These are phyloP conservation scores for Thielaviopsis populi DNA, from an alignment of 2,329 filamentous ascomycete genomes.

Conservation along the genomic window DNA sequence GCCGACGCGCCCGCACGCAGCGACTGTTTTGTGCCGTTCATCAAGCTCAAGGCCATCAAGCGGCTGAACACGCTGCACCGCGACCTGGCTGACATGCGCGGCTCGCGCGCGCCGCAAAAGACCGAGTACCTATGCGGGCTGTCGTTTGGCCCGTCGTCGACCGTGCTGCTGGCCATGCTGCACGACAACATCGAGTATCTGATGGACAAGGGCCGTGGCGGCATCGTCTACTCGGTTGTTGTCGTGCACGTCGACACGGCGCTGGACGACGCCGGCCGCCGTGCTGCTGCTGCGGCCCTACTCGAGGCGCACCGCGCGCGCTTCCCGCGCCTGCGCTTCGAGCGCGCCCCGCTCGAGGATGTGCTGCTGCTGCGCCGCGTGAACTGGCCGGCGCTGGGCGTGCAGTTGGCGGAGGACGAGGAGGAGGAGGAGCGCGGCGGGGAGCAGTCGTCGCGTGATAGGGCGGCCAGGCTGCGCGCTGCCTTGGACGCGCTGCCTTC, in stretches of 20 bases:
- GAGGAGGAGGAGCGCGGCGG: conserved; percentile 39
- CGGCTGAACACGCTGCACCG: conserved; percentile 42
- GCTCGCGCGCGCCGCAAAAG: conserved; percentile 23
- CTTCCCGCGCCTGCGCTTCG: conserved; percentile 54
- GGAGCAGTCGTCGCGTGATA: not conserved
- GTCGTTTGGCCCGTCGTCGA: conserved; percentile 70
- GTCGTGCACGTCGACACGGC: conserved; percentile 41
- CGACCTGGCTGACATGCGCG: conserved; percentile 28
- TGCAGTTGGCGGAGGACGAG: conserved; percentile 28
- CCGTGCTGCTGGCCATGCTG: conserved; percentile 60
- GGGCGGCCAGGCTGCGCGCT: conserved; percentile 31
- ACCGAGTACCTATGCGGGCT: conserved; percentile 54
- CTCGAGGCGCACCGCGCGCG: conserved; percentile 37
- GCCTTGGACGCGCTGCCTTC: conserved; percentile 51
- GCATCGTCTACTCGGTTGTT: conserved; percentile 51
- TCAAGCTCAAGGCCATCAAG: conserved; percentile 65
- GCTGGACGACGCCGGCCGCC: conserved; percentile 20
- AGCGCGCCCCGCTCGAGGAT: conserved; percentile 46
- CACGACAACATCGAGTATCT: conserved; percentile 54
- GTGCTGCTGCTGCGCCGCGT: conserved; percentile 39
- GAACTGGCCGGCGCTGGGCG: conserved; percentile 37
- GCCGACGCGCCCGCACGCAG: conserved; percentile 18
- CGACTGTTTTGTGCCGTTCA: conserved; percentile 63
- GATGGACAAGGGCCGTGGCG: conserved; percentile 41
- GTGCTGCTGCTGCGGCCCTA: conserved; percentile 31